Evolutionary conservation across 495 filamentous ascomycete genomes (phyloP).

Genomic region (Aspergillus hancockii): DNA sequence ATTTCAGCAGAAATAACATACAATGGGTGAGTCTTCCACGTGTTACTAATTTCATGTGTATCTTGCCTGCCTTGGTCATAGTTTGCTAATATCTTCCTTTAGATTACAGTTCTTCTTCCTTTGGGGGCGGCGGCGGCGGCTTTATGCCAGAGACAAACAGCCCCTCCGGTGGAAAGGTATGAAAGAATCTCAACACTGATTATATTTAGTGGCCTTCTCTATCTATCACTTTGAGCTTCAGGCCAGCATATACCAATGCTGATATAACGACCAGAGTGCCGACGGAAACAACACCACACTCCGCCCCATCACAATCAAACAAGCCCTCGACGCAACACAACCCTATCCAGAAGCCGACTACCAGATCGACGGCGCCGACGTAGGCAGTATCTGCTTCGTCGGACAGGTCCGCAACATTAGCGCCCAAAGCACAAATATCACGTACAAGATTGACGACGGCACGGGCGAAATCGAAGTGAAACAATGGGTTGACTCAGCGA

Average conservation of each 20-base stretch:
- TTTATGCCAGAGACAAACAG: slow-evolving; percentile 59
- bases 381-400: slow-evolving; percentile 69
- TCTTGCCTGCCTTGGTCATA: too few relatives aligned
- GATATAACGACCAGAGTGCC: slow-evolving; percentile 11
- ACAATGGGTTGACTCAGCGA: slow-evolving; percentile 75
- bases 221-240: not conserved
- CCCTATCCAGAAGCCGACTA: slow-evolving; percentile 72
- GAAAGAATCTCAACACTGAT: not conserved
- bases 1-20: not conserved
- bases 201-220: not conserved
- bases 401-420: slow-evolving; percentile 87
- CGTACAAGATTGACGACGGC: slow-evolving; percentile 92
- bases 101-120: slow-evolving; percentile 57
- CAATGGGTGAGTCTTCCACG: not conserved
- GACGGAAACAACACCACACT: slow-evolving; percentile 68
- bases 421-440: slow-evolving; percentile 84
- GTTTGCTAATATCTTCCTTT: slow-evolving; percentile 10
- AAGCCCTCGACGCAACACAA: slow-evolving; percentile 78
- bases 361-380: slow-evolving; percentile 73
- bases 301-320: slow-evolving; percentile 91
- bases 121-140: slow-evolving; percentile 63
- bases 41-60: not conserved
- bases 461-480: slow-evolving; percentile 92
- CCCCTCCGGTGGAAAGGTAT: slow-evolving; percentile 47
- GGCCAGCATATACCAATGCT: not conserved